Evolutionary conservation across 1,139 yeast genomes (phyloP).

Genomic region (Blastobotrys aristatus): DNA sequence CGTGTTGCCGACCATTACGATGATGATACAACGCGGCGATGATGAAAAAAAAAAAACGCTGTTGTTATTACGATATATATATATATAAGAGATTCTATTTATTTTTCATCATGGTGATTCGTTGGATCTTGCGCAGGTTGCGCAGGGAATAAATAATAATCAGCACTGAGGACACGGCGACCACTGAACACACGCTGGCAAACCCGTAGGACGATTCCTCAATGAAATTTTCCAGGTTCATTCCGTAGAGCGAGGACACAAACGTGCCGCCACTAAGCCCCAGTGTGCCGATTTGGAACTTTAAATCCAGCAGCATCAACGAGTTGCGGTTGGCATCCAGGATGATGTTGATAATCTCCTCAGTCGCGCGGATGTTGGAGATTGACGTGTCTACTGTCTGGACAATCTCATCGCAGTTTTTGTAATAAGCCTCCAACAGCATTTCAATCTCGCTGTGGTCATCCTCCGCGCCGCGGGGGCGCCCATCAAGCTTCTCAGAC

Average conservation of each 20-base stretch:
- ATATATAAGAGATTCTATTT: background rate
- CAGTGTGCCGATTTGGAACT: conserved; percentile 82
- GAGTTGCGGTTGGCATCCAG: conserved; percentile 93
- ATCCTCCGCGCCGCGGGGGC: conserved; percentile 41
- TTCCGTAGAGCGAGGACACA: conserved; percentile 87
- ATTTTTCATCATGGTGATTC: conserved; percentile 54
- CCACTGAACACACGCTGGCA: conserved; percentile 51
- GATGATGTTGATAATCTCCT: conserved; percentile 92
- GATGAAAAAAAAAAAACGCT: background rate
- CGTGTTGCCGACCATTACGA: conserved; percentile 7
- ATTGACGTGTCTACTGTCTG: conserved; percentile 85
- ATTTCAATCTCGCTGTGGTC: conserved; percentile 71
- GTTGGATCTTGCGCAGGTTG: conserved; percentile 53
- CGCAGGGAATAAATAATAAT: conserved; percentile 39
- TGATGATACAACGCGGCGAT: conserved; percentile 2
- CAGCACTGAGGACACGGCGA: conserved; percentile 38
- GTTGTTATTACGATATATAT: background rate
- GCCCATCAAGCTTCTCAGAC: conserved; percentile 43
- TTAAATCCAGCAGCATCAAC: conserved; percentile 83
- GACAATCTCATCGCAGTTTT: conserved; percentile 94
- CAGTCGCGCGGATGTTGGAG: conserved; percentile 85
- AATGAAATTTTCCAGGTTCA: conserved; percentile 88
- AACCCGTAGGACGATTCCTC: conserved; percentile 75
- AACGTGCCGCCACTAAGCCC: conserved; percentile 83
- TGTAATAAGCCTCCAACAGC: conserved; percentile 87